Percentiles rank a stretch among this genome's conserved stretches.
These are phyloP conservation scores for Apiospora phragmitis DNA, from an alignment of 2,329 filamentous ascomycete genomes.

Conservation along the genomic window DNA sequence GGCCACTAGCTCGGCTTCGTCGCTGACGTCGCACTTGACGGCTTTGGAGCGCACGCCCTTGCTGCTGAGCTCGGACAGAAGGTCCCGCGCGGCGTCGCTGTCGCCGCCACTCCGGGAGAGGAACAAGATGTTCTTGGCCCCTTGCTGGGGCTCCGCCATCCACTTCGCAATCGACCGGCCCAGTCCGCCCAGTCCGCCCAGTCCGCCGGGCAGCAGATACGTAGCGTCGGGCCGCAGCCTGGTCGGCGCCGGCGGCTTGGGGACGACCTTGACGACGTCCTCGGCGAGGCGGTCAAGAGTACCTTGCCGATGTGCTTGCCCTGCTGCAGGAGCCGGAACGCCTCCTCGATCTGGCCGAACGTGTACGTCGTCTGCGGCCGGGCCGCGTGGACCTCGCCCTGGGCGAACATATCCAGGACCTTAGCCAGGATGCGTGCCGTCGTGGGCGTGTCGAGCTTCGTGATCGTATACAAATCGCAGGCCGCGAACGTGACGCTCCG, in stretches of 20 bases:
- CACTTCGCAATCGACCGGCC: constrained; percentile 21
- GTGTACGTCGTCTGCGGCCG: constrained; percentile 12
- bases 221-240: not conserved
- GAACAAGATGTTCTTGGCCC: constrained; percentile 9
- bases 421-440: constrained; percentile 14
- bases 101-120: constrained; percentile 1
- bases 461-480: constrained; percentile 14
- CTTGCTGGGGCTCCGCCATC: constrained; percentile 16
- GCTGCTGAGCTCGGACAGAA: not conserved
- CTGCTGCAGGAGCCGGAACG: constrained; percentile 37
- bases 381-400: constrained; percentile 9
- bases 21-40: not conserved
- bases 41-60: constrained; percentile 2
- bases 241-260: constrained; percentile 5
- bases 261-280: constrained; percentile 6
- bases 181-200: constrained; percentile 26
- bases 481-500: constrained; percentile 14
- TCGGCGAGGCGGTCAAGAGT: constrained; percentile 25
- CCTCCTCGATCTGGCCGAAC: constrained; percentile 24
- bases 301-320: constrained; percentile 43
- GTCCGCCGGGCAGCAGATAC: constrained; percentile 21
- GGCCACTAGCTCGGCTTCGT: not conserved
- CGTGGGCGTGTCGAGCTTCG: constrained; percentile 10
- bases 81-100: constrained; percentile 6
- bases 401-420: constrained; percentile 12